Evolutionary conservation across 768 basidiomycete genomes (phyloP).

Genomic region (Trametes maxima): DNA sequence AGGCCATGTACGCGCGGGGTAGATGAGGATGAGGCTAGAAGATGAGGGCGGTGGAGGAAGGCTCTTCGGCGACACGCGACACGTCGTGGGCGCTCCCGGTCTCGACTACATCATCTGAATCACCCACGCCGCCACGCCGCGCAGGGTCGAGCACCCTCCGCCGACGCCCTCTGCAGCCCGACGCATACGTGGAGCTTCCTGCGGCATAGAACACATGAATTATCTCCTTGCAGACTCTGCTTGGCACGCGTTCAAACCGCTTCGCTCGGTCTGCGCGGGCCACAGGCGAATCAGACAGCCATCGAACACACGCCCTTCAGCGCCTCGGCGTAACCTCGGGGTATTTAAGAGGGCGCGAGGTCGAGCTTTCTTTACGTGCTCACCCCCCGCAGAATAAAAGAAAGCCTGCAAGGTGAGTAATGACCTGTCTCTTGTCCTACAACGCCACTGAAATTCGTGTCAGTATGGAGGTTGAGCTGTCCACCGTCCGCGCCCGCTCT

Average conservation of each 20-base stretch:
- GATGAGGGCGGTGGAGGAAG: conserved; percentile 18
- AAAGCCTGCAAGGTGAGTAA: background rate
- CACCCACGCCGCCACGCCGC: background rate
- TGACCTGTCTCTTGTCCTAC: background rate
- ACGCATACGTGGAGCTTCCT: conserved; percentile 15
- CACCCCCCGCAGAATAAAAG: background rate
- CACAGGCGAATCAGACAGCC: no score
- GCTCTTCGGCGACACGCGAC: conserved; percentile 23
- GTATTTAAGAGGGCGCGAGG: no score
- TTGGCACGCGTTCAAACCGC: background rate
- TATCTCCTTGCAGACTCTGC: no score
- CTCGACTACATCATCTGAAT: conserved; percentile 1
- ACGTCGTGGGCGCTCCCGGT: conserved; percentile 23
- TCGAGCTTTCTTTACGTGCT: background rate
- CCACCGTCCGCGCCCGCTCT: conserved; percentile 14
- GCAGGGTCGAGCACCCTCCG: background rate
- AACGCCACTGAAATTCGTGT: background rate
- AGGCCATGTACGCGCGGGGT: conserved; percentile 41
- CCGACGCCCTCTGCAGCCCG: background rate
- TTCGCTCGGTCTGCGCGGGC: background rate
- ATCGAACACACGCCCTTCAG: background rate
- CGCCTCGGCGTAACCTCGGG: conserved; percentile 6
- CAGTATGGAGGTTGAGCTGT: conserved; percentile 16
- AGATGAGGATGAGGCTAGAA: conserved; percentile 5
- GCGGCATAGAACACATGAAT: background rate